These are phyloP conservation scores for Yamadazyma dendronema DNA, from an alignment of 1,139 yeast species.

Conservation along the genomic window DNA sequence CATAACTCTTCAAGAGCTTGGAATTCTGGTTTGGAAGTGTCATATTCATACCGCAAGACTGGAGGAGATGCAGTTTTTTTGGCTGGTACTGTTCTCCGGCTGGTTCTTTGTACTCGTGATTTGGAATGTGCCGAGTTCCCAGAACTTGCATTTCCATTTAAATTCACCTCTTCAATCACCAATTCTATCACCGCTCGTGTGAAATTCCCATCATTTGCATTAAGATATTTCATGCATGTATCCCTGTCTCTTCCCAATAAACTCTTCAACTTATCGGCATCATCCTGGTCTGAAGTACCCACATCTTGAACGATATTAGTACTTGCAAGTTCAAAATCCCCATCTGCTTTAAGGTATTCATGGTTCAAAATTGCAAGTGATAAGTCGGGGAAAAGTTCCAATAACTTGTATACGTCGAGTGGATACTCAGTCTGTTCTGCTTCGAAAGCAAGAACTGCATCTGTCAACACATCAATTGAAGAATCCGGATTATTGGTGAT, in stretches of 20 bases:
- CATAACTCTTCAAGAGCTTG: constrained; percentile 19
- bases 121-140: no score
- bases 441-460: constrained; percentile 5
- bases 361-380: constrained; percentile 3
- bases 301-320: neutral
- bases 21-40: constrained; percentile 17
- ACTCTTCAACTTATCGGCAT: neutral
- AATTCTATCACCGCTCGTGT: constrained; percentile 28
- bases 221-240: constrained; percentile 5
- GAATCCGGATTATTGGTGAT: constrained; percentile 2
- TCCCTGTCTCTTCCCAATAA: neutral
- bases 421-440: constrained; percentile 8
- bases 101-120: no score
- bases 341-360: constrained; percentile 1
- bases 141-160: neutral
- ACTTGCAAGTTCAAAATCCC: neutral
- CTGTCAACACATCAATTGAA: constrained; percentile 8
- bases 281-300: neutral
- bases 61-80: neutral
- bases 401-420: constrained; percentile 10
- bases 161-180: constrained; percentile 17
- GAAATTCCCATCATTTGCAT: constrained; percentile 18
- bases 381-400: constrained; percentile 11
- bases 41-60: neutral
- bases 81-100: no score